Evolutionary conservation across 78 protist genomes (phyloP).

Genomic region (Protostelium mycophagum): DNA sequence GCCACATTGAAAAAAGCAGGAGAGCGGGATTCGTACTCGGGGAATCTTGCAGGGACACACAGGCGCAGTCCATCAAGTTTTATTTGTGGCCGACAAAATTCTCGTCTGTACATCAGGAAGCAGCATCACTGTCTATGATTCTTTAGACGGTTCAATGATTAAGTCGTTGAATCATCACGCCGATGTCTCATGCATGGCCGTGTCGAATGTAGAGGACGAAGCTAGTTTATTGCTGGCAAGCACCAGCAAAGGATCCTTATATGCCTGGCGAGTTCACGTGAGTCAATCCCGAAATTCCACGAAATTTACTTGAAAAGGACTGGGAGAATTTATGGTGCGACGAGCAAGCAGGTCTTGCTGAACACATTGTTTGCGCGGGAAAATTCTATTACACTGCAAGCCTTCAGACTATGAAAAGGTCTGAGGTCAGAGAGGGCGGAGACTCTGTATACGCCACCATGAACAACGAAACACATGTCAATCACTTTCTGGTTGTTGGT

Average conservation of each 20-base stretch:
- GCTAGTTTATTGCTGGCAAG: neutral
- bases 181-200: neutral
- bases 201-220: neutral
- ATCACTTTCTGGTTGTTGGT: neutral
- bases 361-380: neutral
- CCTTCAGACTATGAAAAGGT: neutral
- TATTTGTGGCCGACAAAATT: neutral
- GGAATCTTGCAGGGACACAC: neutral
- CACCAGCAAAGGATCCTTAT: neutral
- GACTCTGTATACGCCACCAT: neutral
- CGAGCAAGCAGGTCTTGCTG: too few species aligned
- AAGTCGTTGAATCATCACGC: neutral
- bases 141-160: neutral
- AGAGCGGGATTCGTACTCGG: neutral
- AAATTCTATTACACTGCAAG: neutral
- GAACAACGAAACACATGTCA: neutral
- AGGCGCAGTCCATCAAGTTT: neutral
- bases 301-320: too few species aligned
- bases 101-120: neutral
- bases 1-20: neutral
- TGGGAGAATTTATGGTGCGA: too few species aligned
- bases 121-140: neutral
- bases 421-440: neutral
- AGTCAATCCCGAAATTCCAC: too few species aligned
- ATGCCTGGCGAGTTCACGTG: neutral